These are phyloP conservation scores for Fusarium vanettenii DNA, from an alignment of 2,329 filamentous ascomycete species.

Conservation along the genomic window DNA sequence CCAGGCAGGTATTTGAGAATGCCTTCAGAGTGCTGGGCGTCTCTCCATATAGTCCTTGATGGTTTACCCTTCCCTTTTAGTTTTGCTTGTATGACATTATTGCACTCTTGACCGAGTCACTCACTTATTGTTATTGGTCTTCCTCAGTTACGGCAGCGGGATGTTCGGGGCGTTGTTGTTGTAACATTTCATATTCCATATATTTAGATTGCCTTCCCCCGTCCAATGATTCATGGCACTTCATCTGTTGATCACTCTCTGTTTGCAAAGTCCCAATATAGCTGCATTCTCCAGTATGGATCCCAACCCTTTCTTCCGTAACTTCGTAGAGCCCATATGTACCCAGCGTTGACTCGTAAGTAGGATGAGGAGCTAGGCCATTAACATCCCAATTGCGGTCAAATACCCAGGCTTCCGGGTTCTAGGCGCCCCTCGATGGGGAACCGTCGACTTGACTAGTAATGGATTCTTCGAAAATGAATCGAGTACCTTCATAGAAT, in stretches of 20 bases:
- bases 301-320: too few species aligned
- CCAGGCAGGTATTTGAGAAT: slow-evolving; percentile 44
- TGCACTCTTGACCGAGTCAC: background rate
- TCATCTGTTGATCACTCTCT: background rate
- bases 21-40: slow-evolving; percentile 54
- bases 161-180: background rate
- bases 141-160: background rate
- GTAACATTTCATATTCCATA: background rate
- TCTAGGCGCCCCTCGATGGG: too few species aligned
- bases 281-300: too few species aligned
- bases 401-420: too few species aligned
- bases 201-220: background rate
- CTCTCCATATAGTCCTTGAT: slow-evolving; percentile 20
- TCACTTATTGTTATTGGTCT: background rate
- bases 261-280: too few species aligned
- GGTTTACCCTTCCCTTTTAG: background rate
- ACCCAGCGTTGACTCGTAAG: too few species aligned
- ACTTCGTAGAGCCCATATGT: too few species aligned
- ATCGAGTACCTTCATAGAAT: too few species aligned
- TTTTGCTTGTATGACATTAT: background rate
- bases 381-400: too few species aligned
- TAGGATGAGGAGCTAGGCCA: too few species aligned
- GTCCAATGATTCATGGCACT: background rate
- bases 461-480: too few species aligned
- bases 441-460: too few species aligned